These are phyloP conservation scores for Carex cristatella DNA, from an alignment of 176 grass and related monocot species.

Conservation along the genomic window DNA sequence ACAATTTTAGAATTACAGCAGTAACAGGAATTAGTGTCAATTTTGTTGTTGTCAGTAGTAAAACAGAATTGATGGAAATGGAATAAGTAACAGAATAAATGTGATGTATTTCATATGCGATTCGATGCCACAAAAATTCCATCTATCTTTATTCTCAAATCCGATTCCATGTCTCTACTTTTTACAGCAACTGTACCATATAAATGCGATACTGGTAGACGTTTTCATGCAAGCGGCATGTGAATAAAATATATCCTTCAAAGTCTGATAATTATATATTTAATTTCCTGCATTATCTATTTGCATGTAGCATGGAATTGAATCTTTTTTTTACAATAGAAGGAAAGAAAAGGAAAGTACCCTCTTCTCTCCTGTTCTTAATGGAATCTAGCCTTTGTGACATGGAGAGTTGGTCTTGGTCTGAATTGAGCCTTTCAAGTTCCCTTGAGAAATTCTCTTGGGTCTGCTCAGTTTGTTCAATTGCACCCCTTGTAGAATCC, in stretches of 20 bases:
- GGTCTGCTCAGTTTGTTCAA: slow-evolving; percentile 35
- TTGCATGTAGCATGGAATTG: not conserved
- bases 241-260: not conserved
- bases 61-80: not conserved
- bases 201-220: not conserved
- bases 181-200: not conserved
- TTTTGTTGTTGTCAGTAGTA: not conserved
- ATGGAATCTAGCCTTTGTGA: slow-evolving; percentile 33
- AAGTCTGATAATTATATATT: no score
- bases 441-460: slow-evolving; percentile 40
- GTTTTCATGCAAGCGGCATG: not conserved
- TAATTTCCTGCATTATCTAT: not conserved
- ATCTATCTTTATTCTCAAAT: slow-evolving; percentile 1
- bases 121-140: not conserved
- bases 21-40: not conserved
- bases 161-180: not conserved
- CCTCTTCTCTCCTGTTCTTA: slow-evolving; percentile 23
- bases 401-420: slow-evolving; percentile 36
- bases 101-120: not conserved
- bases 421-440: slow-evolving; percentile 13
- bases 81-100: slow-evolving; percentile 4
- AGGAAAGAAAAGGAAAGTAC: not conserved
- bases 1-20: not conserved
- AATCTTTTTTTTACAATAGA: not conserved
- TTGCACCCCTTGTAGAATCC: slow-evolving; percentile 31